phyloP scores from a whole-genome alignment of 805 yeast species.

The Metschnikowia arizonensis region DNA sequence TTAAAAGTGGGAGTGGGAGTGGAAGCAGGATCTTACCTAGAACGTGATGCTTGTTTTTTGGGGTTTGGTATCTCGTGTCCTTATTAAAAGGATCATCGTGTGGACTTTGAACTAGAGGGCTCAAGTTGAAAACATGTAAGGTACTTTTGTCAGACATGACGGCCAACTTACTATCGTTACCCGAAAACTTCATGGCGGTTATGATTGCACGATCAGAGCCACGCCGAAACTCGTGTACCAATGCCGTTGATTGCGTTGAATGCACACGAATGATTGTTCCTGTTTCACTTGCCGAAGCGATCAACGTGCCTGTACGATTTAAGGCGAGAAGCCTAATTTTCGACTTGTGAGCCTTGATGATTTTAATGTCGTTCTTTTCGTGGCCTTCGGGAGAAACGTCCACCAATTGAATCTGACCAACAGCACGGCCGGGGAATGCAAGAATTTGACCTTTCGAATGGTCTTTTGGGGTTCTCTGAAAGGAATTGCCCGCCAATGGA shows the following conservation, averaged over 20 bases:
- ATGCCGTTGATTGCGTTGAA: slow-evolving; percentile 61
- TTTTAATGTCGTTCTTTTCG: slow-evolving; percentile 58
- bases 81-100: slow-evolving; percentile 8
- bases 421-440: slow-evolving; percentile 72
- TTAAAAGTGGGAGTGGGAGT: slow-evolving; percentile 54
- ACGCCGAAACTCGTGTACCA: slow-evolving; percentile 80
- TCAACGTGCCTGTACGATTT: slow-evolving; percentile 57
- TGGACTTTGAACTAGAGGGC: slow-evolving; percentile 4
- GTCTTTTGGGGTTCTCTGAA: slow-evolving; percentile 11
- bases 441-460: slow-evolving; percentile 44
- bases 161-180: slow-evolving; percentile 70
- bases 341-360: slow-evolving; percentile 75
- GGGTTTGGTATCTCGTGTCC: slow-evolving; percentile 11
- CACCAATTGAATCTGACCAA: slow-evolving; percentile 78
- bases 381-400: slow-evolving; percentile 65
- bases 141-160: slow-evolving; percentile 88
- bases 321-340: slow-evolving; percentile 59
- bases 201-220: slow-evolving; percentile 84
- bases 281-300: slow-evolving; percentile 77
- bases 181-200: slow-evolving; percentile 80
- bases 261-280: slow-evolving; percentile 80
- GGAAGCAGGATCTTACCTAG: slow-evolving; percentile 58
- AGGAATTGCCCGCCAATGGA: slow-evolving; percentile 10
- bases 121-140: slow-evolving; percentile 71
- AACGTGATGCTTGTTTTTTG: slow-evolving; percentile 57